Evolutionary conservation across 768 basidiomycete species (phyloP).

Genomic region (Boletus rex-veris): DNA sequence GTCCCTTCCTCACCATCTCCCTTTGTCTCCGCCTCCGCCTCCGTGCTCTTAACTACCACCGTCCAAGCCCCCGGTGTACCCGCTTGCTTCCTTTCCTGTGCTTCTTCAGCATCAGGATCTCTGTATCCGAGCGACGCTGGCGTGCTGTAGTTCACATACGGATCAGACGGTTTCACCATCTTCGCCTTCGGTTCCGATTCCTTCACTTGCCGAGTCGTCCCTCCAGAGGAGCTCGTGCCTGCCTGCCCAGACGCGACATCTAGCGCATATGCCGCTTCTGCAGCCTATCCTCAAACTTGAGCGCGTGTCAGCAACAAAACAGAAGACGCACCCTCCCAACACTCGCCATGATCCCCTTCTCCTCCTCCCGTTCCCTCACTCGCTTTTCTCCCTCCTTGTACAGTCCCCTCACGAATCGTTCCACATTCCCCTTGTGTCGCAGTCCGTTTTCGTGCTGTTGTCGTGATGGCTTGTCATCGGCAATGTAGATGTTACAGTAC

Average conservation of each 20-base stretch:
- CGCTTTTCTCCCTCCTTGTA: constrained; percentile 92
- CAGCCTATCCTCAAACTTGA: constrained; percentile 48
- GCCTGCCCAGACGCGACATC: constrained; percentile 72
- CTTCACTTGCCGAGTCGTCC: not conserved
- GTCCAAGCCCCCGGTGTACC: constrained; percentile 81
- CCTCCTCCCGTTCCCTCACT: constrained; percentile 81
- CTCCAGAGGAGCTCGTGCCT: constrained; percentile 15
- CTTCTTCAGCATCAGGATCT: constrained; percentile 76
- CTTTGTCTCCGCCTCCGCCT: not conserved
- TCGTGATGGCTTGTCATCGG: constrained; percentile 92
- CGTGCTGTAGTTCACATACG: constrained; percentile 84
- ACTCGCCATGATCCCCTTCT: constrained; percentile 79
- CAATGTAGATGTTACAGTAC: constrained; percentile 96
- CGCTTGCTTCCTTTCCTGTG: constrained; percentile 55
- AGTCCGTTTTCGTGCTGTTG: constrained; percentile 91
- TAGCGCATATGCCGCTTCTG: constrained; percentile 72
- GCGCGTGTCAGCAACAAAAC: not conserved
- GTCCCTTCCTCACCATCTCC: constrained; percentile 26
- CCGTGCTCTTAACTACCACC: constrained; percentile 39
- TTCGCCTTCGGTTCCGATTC: constrained; percentile 34
- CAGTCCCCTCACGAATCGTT: constrained; percentile 85
- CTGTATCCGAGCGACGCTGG: constrained; percentile 77
- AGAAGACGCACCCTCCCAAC: constrained; percentile 64
- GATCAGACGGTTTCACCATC: constrained; percentile 54
- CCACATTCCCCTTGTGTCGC: constrained; percentile 90